Conservation (phyloP, 2,329 filamentous ascomycete species). For the Tolypocladium amazonense region DNA sequence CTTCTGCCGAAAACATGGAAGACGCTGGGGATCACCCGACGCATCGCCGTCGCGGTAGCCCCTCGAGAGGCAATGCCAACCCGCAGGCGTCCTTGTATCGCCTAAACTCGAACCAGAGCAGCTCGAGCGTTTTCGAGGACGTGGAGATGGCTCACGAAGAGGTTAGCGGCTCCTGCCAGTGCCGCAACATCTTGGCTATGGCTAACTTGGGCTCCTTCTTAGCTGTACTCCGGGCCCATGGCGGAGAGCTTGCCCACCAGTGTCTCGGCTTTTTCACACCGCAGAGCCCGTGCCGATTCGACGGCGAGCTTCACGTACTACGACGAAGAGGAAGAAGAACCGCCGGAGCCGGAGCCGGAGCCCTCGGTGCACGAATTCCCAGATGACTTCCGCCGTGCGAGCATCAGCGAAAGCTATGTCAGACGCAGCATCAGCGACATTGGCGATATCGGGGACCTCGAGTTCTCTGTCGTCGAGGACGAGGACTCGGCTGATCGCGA, state of each 20-base stretch:
- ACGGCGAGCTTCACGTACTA: slow-evolving; percentile 86
- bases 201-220: background rate
- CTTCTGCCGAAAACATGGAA: slow-evolving; percentile 4
- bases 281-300: slow-evolving; percentile 70
- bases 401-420: slow-evolving; percentile 11
- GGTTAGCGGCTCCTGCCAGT: slow-evolving; percentile 31
- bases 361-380: slow-evolving; percentile 17
- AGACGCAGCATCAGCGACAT: slow-evolving; percentile 25
- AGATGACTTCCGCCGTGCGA: slow-evolving; percentile 18
- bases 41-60: background rate
- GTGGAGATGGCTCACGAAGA: slow-evolving; percentile 99
- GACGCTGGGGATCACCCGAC: background rate
- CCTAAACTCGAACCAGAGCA: slow-evolving; percentile 59
- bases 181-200: background rate
- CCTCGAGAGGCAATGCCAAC: background rate
- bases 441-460: slow-evolving; percentile 28
- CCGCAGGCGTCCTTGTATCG: slow-evolving; percentile 34
- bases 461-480: slow-evolving; percentile 29
- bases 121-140: slow-evolving; percentile 76
- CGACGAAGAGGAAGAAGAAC: slow-evolving; percentile 50
- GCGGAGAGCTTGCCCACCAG: slow-evolving; percentile 95
- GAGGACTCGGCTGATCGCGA: slow-evolving; percentile 30
- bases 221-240: slow-evolving; percentile 83
- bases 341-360: slow-evolving; percentile 10
- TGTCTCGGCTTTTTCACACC: slow-evolving; percentile 82